Evolutionary conservation across 2,329 filamentous ascomycete genomes (phyloP).

Genomic region (Arthrobotrys entomopaga): DNA sequence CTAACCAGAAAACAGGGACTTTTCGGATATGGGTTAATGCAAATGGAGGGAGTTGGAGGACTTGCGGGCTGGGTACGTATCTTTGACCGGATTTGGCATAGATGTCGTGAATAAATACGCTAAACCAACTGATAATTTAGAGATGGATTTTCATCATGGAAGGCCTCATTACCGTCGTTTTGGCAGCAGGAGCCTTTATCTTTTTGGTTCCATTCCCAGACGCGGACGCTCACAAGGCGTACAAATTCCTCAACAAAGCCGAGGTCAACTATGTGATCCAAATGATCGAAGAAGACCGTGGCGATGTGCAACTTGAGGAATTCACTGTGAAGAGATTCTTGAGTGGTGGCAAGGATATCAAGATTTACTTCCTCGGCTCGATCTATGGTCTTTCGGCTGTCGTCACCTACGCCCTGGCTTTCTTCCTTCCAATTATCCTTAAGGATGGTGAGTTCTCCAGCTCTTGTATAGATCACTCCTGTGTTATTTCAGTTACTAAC

Average conservation of each 20-base stretch:
- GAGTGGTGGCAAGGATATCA: conserved; percentile 63
- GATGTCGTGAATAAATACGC: not conserved
- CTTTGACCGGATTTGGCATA: not conserved
- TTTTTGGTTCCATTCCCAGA: conserved; percentile 74
- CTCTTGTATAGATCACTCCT: not conserved
- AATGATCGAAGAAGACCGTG: conserved; percentile 69
- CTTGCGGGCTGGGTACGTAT: conserved; percentile 68
- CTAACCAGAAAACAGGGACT: conserved; percentile 66
- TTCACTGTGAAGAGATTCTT: conserved; percentile 72
- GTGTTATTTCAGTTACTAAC: not conserved
- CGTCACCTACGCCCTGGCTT: conserved; percentile 78
- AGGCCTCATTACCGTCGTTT: conserved; percentile 66
- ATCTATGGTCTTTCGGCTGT: conserved; percentile 75
- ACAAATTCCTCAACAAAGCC: conserved; percentile 66
- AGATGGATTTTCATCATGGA: conserved; percentile 57
- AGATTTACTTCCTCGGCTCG: conserved; percentile 63
- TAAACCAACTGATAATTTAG: conserved; percentile 3
- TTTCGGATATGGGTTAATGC: conserved; percentile 73
- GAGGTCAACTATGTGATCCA: conserved; percentile 63
- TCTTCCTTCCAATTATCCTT: conserved; percentile 82
- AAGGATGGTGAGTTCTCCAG: conserved; percentile 61
- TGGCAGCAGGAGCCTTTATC: conserved; percentile 68
- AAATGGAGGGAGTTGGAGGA: conserved; percentile 62
- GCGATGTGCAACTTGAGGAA: conserved; percentile 65
- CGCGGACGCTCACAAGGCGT: conserved; percentile 63